These are phyloP conservation scores for Periconia macrospinosa DNA, from an alignment of 2,329 filamentous ascomycete species.

Conservation along the genomic window DNA sequence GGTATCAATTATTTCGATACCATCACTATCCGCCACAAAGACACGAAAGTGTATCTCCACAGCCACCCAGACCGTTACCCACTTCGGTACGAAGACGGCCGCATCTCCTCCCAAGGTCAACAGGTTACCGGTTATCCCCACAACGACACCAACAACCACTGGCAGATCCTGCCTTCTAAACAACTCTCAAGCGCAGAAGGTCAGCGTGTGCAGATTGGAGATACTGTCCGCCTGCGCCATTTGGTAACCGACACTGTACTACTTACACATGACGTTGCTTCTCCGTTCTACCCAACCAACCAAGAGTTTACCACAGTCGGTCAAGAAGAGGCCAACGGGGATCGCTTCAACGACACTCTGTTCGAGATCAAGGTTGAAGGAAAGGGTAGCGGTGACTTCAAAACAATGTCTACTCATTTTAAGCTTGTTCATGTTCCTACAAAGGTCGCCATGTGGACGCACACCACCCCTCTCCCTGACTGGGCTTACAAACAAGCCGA, in stretches of 20 bases:
- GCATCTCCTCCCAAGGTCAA: conserved; percentile 94
- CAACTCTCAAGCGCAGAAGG: conserved; percentile 55
- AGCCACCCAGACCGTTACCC: conserved; percentile 89
- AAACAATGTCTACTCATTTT: conserved; percentile 88
- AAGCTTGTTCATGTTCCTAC: conserved; percentile 93
- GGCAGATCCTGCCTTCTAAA: conserved; percentile 80
- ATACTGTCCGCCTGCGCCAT: conserved; percentile 84
- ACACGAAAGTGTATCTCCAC: conserved; percentile 94
- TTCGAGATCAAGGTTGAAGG: conserved; percentile 93
- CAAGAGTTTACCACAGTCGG: conserved; percentile 93
- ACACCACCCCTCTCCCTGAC: conserved; percentile 90
- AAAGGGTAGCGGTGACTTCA: conserved; percentile 81
- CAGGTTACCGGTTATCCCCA: conserved; percentile 97
- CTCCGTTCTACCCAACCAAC: conserved; percentile 94
- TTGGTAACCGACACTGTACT: conserved; percentile 82
- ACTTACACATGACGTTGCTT: conserved; percentile 94
- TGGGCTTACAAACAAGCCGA: conserved; percentile 98
- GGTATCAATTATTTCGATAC: conserved; percentile 87
- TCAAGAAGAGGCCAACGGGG: conserved; percentile 69
- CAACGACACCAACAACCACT: conserved; percentile 98
- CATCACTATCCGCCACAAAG: conserved; percentile 90
- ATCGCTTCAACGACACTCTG: conserved; percentile 82
- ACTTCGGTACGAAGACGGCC: conserved; percentile 93
- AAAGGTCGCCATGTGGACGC: conserved; percentile 99
- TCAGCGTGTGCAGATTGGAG: conserved; percentile 76